phyloP scores from a whole-genome alignment of 768 basidiomycete genomes.

The Pisolithus albus region DNA sequence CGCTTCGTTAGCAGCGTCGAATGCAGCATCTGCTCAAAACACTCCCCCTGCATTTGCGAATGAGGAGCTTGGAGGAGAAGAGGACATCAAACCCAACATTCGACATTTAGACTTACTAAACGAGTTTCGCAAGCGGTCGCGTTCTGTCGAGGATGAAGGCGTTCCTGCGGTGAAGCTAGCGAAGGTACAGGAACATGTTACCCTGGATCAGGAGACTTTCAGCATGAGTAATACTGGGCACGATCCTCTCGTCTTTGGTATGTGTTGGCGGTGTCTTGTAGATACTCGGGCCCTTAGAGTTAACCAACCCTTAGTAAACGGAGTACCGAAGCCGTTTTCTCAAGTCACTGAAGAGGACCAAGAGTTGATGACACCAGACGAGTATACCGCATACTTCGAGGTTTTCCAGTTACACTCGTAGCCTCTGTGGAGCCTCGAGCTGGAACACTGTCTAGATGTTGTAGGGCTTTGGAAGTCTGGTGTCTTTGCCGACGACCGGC shows the following conservation, averaged over 20 bases:
- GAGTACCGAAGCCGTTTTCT: constrained; percentile 63
- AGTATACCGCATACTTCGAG: constrained; percentile 79
- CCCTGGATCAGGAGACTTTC: too few species aligned
- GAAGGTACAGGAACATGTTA: constrained; percentile 31
- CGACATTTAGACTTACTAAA: constrained; percentile 65
- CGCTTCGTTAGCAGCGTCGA: constrained; percentile 64
- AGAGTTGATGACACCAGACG: constrained; percentile 88
- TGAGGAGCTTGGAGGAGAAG: constrained; percentile 61
- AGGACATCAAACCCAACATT: constrained; percentile 61
- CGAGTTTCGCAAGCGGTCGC: constrained; percentile 67
- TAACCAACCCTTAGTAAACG: constrained; percentile 51
- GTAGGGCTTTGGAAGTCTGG: too few species aligned
- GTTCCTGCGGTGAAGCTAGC: constrained; percentile 31
- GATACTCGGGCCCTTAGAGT: background rate
- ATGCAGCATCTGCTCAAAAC: constrained; percentile 48
- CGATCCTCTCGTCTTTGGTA: constrained; percentile 67
- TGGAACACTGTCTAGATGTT: too few species aligned
- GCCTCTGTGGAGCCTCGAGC: background rate
- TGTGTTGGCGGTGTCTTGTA: constrained; percentile 14
- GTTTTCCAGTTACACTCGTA: constrained; percentile 46
- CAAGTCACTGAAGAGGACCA: constrained; percentile 89
- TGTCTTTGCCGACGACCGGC: too few species aligned
- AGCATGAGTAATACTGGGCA: constrained; percentile 22
- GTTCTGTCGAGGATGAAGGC: constrained; percentile 57
- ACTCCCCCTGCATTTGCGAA: constrained; percentile 54